A percentile compares a stretch with the other conserved stretches of the same genome.
Conservation (phyloP, 805 yeast genomes). For the Yarrowia alimentaria region DNA sequence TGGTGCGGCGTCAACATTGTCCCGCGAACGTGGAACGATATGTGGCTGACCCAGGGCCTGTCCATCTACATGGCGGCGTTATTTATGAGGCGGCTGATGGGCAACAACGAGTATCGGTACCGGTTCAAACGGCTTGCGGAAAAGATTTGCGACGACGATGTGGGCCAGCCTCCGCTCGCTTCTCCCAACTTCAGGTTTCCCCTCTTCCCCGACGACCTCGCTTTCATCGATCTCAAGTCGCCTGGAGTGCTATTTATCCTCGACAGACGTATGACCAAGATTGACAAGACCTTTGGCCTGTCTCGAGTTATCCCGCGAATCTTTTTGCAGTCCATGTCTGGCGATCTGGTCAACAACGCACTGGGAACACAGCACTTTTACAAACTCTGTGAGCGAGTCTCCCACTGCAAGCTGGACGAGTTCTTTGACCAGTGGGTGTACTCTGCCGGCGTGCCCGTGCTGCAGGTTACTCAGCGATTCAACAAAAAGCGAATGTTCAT, state of each 20-base stretch:
- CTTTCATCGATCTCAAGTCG: constrained; percentile 72
- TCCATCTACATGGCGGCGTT: constrained; percentile 77
- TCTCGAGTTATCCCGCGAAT: constrained; percentile 88
- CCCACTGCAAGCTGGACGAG: constrained; percentile 73
- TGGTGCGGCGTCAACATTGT: constrained; percentile 93
- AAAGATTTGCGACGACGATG: constrained; percentile 66
- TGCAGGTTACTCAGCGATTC: constrained; percentile 85
- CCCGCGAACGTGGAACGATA: constrained; percentile 71
- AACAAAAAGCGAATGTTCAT: constrained; percentile 91
- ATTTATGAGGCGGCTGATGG: constrained; percentile 69
- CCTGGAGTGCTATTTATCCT: constrained; percentile 81
- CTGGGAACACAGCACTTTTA: constrained; percentile 83
- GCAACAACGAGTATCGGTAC: constrained; percentile 76
- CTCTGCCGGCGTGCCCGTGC: constrained; percentile 84
- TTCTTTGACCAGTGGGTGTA: constrained; percentile 94
- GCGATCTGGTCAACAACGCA: constrained; percentile 76
- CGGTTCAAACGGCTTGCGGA: constrained; percentile 65
- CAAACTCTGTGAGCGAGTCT: constrained; percentile 91
- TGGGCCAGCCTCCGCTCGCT: constrained; percentile 76
- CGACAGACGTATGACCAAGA: constrained; percentile 91
- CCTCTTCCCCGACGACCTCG: constrained; percentile 57
- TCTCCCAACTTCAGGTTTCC: constrained; percentile 66
- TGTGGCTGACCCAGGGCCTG: constrained; percentile 89
- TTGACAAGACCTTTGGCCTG: constrained; percentile 90
- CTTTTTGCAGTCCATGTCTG: constrained; percentile 92